Percentiles rank a stretch among this genome's conserved stretches.
phyloP scores from a whole-genome alignment of 768 basidiomycete genomes.

The Boletus reticulatus region DNA sequence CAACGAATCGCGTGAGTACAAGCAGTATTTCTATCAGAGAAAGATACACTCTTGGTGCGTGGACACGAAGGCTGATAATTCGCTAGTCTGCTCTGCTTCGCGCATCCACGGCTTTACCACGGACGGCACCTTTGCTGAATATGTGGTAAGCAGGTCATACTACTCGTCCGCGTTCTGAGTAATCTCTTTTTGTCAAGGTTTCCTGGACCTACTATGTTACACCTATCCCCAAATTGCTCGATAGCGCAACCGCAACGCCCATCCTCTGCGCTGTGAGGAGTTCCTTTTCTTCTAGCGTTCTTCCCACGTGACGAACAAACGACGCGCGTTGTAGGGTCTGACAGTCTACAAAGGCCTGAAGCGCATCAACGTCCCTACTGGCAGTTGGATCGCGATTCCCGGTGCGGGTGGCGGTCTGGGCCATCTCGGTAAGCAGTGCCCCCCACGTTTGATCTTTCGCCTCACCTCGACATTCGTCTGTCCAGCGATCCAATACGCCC shows the following conservation, averaged over 20 bases:
- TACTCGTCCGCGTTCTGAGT: background rate
- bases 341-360: conserved; percentile 49
- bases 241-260: conserved; percentile 40
- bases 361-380: conserved; percentile 30
- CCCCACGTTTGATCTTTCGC: background rate
- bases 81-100: conserved; percentile 11
- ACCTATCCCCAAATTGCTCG: conserved; percentile 41
- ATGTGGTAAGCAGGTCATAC: conserved; percentile 24
- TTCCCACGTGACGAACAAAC: background rate
- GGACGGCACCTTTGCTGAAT: conserved; percentile 46
- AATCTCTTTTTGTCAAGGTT: conserved; percentile 14
- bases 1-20: conserved; percentile 30
- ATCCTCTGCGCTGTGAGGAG: conserved; percentile 42
- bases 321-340: conserved; percentile 26
- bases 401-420: conserved; percentile 44
- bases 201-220: conserved; percentile 41
- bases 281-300: background rate
- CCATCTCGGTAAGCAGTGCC: conserved; percentile 31
- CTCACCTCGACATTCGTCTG: background rate
- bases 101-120: conserved; percentile 34
- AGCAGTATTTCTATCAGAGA: too few species aligned
- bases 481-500: conserved; percentile 46
- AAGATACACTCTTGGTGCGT: too few species aligned
- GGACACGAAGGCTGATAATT: background rate
- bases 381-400: conserved; percentile 41